Evolutionary conservation across 495 filamentous ascomycete genomes (phyloP), one percentile per base, ranked within the genome.

Genomic region (Barbatosphaeria neglecta): DNA sequence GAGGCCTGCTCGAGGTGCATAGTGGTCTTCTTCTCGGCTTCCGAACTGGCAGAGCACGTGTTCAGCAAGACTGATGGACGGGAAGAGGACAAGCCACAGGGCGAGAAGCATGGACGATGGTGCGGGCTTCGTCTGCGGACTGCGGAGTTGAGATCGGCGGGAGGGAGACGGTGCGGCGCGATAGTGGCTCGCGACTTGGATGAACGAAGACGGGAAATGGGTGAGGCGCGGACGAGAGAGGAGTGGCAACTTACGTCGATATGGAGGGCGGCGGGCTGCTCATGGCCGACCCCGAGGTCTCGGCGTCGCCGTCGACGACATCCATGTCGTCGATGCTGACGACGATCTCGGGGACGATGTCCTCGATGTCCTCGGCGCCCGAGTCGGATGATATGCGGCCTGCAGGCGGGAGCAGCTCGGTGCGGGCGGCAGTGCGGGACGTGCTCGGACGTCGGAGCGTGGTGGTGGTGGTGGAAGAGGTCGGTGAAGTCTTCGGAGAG

Each of bases 301-400:
- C 44, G 7, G 47, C 48, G 31, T 55, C 59, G 16, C 53, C 28
- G 20, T 43, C 41, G 58, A 60, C 54, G 22, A 24, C 40, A 19
- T 63, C 53, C 61, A 64, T 64, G 4, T 56, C 48, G 18, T 54
- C 63, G 9, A 62, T 66, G 56, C 63, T 59, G 23, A 65, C 64
- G 5, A 65, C 51, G 17, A 67, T 67, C 49, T 67, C 63, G 7
- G 58, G 51, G 13, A 60, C 60, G 24, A 67, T 63, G 18, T 61
- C 49, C 25, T 63, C 60, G 24, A 67, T 63, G 18, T 61, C 49
- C 25, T 63, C 60, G 6, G 39, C 37, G 16, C n/a, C 35, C 38
- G 22, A 27, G 9, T 15, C 23, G 28, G 45, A 35, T 47, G 46
- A 53, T 31, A 43, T 38, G n/a, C 15, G 48, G 39, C 40, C 43